Conservation (phyloP, 371 early-diverging fungal species). For the Mortierella sp. region DNA sequence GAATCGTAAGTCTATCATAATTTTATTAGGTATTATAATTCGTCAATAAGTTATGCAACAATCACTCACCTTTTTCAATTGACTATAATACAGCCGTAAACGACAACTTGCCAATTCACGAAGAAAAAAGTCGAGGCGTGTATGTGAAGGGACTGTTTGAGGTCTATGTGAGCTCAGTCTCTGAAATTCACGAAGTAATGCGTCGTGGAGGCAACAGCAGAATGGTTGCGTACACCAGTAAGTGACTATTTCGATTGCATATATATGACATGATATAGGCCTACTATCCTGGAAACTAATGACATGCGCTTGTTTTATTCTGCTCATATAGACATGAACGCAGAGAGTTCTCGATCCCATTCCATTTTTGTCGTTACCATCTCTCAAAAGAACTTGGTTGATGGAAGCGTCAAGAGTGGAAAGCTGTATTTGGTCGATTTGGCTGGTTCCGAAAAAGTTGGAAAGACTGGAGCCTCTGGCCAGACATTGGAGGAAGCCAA, state of each 20-base stretch:
- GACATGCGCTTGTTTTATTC: not conserved
- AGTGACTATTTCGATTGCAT: conserved; percentile 21
- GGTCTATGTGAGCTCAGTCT: conserved; percentile 92
- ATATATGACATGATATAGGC: too few species aligned
- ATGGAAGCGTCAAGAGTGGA: conserved; percentile 90
- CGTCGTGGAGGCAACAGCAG: conserved; percentile 90
- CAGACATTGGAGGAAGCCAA: conserved; percentile 99
- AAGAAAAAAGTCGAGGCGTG: conserved; percentile 94
- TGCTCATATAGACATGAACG: conserved; percentile 90
- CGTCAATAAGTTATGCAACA: not conserved
- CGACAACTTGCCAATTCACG: conserved; percentile 95
- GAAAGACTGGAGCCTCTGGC: conserved; percentile 98
- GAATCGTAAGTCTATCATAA: conserved; percentile 72
- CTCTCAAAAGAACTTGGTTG: conserved; percentile 91
- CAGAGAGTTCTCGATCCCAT: conserved; percentile 96
- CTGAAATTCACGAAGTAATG: conserved; percentile 96
- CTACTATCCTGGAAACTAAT: too few species aligned
- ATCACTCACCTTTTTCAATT: not conserved
- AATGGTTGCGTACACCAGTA: conserved; percentile 93
- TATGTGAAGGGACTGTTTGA: conserved; percentile 96
- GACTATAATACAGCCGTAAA: conserved; percentile 68
- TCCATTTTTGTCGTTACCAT: conserved; percentile 98
- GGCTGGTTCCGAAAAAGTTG: conserved; percentile 99
- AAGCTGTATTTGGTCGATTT: conserved; percentile 98
- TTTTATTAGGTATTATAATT: not conserved